Evolutionary conservation across 345 rosid species (phyloP).

Genomic region (Eucalyptus cladocalyx): DNA sequence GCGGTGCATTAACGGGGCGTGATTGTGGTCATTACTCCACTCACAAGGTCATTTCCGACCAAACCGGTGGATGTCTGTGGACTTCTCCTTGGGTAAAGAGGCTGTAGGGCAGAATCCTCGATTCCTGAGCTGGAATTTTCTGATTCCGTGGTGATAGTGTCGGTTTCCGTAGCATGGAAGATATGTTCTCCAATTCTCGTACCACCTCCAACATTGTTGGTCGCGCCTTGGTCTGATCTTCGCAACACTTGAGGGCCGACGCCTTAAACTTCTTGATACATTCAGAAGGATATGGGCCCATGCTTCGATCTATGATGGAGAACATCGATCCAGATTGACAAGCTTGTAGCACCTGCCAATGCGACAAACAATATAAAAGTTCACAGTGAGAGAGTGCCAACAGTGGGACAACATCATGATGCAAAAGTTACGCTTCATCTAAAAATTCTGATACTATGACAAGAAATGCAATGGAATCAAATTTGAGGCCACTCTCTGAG

Average conservation of each 20-base stretch:
- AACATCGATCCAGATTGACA: slow-evolving; percentile 53
- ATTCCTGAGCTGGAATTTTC: background rate
- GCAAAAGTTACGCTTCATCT: background rate
- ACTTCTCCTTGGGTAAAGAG: slow-evolving; percentile 25
- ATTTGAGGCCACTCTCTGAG: background rate
- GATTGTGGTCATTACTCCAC: slow-evolving; percentile 64
- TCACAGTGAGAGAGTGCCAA: background rate
- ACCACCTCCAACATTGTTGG: slow-evolving; percentile 93
- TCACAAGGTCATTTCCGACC: slow-evolving; percentile 78
- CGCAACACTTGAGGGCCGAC: slow-evolving; percentile 65
- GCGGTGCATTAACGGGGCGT: slow-evolving; percentile 12
- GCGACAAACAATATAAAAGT: background rate
- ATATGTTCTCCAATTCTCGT: slow-evolving; percentile 68
- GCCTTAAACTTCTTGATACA: slow-evolving; percentile 62
- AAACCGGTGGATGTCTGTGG: slow-evolving; percentile 36
- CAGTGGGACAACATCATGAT: background rate
- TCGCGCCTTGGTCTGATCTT: slow-evolving; percentile 53
- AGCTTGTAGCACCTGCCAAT: slow-evolving; percentile 46
- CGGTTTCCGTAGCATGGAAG: slow-evolving; percentile 43
- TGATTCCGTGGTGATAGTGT: slow-evolving; percentile 9
- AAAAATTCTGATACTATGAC: background rate
- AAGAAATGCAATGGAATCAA: background rate
- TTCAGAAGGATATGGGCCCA: slow-evolving; percentile 77
- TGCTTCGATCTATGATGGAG: slow-evolving; percentile 58
- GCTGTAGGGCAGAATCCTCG: slow-evolving; percentile 18